Conservation (phyloP, 805 yeast species). For the Huiozyma naganishii region DNA sequence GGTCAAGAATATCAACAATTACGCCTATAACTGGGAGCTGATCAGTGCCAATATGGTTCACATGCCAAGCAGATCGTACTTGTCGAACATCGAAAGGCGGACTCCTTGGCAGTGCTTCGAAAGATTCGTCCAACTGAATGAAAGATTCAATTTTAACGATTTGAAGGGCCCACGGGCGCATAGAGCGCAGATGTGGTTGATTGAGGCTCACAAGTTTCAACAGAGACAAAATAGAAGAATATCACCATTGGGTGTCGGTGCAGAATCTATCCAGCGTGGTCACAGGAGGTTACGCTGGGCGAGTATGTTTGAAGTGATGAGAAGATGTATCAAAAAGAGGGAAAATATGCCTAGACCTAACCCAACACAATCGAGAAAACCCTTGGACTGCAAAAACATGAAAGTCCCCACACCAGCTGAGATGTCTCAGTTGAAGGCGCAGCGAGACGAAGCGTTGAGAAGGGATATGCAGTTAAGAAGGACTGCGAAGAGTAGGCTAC, state of each 20-base stretch:
- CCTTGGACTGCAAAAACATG: conserved; percentile 31
- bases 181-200: conserved; percentile 83
- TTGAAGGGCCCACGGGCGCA: conserved; percentile 80
- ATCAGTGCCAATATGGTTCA: conserved; percentile 72
- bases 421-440: conserved; percentile 69
- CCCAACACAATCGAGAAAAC: conserved; percentile 33
- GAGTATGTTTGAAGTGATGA: conserved; percentile 89
- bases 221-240: conserved; percentile 80
- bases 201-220: conserved; percentile 82
- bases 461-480: conserved; percentile 38
- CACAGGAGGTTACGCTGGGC: conserved; percentile 91
- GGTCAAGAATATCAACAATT: conserved; percentile 73
- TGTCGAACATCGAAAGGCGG: conserved; percentile 84
- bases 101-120: conserved; percentile 99
- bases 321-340: conserved; percentile 81
- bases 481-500: conserved; percentile 22
- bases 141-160: conserved; percentile 75
- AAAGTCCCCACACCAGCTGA: conserved; percentile 77
- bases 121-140: conserved; percentile 85
- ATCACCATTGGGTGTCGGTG: conserved; percentile 87
- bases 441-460: conserved; percentile 75
- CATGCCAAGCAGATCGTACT: conserved; percentile 55
- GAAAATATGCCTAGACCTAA: conserved; percentile 63
- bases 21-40: conserved; percentile 86
- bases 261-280: conserved; percentile 87